Evolutionary conservation across 2,329 filamentous ascomycete species (phyloP).

Genomic region (Aspergillus sojae): DNA sequence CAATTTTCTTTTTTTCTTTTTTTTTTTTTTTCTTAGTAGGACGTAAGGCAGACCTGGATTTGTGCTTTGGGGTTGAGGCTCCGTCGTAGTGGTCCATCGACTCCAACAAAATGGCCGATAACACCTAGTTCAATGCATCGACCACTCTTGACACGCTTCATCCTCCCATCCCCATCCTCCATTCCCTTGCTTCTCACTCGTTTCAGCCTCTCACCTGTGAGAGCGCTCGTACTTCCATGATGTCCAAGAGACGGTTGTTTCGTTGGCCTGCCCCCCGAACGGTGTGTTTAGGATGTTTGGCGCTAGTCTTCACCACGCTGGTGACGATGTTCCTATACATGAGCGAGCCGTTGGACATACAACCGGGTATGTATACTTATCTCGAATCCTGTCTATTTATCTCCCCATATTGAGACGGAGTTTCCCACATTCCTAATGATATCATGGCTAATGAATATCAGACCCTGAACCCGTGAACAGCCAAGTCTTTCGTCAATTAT

Average conservation of each 20-base stretch:
- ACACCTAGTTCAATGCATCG: slow-evolving; percentile 5
- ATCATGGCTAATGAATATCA: slow-evolving; percentile 5
- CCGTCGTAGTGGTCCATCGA: neutral
- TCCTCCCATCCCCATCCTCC: neutral
- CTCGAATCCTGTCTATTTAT: neutral
- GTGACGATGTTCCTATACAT: slow-evolving; percentile 17
- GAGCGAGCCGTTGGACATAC: slow-evolving; percentile 10
- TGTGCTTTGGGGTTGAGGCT: neutral
- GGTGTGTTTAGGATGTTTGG: slow-evolving; percentile 17
- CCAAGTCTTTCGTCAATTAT: slow-evolving; percentile 19
- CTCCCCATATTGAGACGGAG: too few relatives aligned
- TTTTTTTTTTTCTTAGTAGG: neutral
- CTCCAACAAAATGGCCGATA: slow-evolving; percentile 9
- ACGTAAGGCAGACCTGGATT: slow-evolving; percentile 5
- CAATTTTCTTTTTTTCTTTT: neutral
- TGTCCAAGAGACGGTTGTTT: slow-evolving; percentile 22
- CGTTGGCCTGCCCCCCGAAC: slow-evolving; percentile 24
- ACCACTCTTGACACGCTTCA: neutral
- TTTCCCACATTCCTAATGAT: neutral
- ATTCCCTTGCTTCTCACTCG: neutral
- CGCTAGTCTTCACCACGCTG: slow-evolving; percentile 18
- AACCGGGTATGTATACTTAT: slow-evolving; percentile 13
- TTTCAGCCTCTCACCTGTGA: slow-evolving; percentile 1
- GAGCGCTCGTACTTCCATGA: slow-evolving; percentile 5
- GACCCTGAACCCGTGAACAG: slow-evolving; percentile 13